These are phyloP conservation scores for Scortechinia acanthostroma DNA, from an alignment of 2,329 filamentous ascomycete species.

Conservation along the genomic window DNA sequence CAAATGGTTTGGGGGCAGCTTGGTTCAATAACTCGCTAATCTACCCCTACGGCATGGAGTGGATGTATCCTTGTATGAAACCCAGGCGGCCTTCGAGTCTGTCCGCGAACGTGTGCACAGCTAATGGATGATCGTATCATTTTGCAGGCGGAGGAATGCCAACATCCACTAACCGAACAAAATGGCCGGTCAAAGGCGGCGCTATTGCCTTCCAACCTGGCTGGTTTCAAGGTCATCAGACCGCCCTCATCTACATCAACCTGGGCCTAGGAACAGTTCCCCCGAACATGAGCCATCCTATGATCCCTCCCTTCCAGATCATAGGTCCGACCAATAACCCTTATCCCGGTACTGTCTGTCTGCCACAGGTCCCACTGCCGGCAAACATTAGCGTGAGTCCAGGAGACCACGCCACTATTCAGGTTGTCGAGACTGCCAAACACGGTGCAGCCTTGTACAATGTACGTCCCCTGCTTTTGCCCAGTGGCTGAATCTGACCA, in stretches of 20 bases:
- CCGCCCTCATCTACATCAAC: slow-evolving; percentile 83
- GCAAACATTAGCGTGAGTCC: slow-evolving; percentile 60
- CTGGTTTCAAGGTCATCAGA: slow-evolving; percentile 85
- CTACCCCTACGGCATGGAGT: slow-evolving; percentile 87
- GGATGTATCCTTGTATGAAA: slow-evolving; percentile 83
- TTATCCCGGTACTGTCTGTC: slow-evolving; percentile 82
- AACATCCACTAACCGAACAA: slow-evolving; percentile 74
- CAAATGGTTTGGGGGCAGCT: slow-evolving; percentile 32
- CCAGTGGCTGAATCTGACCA: slow-evolving; percentile 2
- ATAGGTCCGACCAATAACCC: slow-evolving; percentile 72
- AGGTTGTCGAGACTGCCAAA: slow-evolving; percentile 74
- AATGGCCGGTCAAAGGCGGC: slow-evolving; percentile 82
- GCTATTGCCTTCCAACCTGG: slow-evolving; percentile 87
- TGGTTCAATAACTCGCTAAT: slow-evolving; percentile 30
- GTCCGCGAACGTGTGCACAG: slow-evolving; percentile 3
- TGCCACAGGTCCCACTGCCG: slow-evolving; percentile 83
- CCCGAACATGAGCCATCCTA: slow-evolving; percentile 77
- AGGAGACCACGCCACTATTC: slow-evolving; percentile 87
- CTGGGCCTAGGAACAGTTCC: slow-evolving; percentile 76
- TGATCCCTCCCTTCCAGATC: slow-evolving; percentile 76
- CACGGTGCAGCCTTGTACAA: slow-evolving; percentile 80
- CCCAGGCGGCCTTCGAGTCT: slow-evolving; percentile 4
- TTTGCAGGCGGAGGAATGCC: slow-evolving; percentile 73
- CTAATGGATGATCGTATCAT: too few relatives aligned
- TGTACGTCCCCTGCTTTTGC: slow-evolving; percentile 35